Evolutionary conservation across 768 basidiomycete genomes (phyloP).

Genomic region (Brasilioporus rufonigricans): DNA sequence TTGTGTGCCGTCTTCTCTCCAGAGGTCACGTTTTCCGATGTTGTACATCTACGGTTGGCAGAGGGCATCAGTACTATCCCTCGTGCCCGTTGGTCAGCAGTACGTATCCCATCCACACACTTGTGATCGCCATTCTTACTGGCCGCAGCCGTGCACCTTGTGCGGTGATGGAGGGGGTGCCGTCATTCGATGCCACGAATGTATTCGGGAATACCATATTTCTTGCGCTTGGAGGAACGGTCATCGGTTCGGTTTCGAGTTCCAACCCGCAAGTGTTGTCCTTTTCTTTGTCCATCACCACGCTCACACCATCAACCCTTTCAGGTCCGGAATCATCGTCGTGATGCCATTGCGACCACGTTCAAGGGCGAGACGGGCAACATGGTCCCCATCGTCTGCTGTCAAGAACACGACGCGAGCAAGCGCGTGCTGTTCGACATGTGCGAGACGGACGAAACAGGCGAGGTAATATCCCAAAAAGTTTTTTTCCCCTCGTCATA

Average conservation of each 20-base stretch:
- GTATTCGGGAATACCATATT: constrained; percentile 75
- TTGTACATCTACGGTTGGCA: constrained; percentile 66
- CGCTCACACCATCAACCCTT: not conserved
- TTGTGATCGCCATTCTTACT: constrained; percentile 6
- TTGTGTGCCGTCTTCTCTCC: constrained; percentile 86
- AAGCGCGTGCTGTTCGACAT: constrained; percentile 75
- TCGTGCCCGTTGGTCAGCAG: constrained; percentile 68
- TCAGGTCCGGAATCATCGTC: constrained; percentile 75
- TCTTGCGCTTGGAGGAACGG: constrained; percentile 89
- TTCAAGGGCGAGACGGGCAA: constrained; percentile 79
- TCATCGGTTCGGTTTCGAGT: constrained; percentile 89
- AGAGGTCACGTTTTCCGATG: constrained; percentile 81
- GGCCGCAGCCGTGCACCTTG: constrained; percentile 64
- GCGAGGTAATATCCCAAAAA: constrained; percentile 54
- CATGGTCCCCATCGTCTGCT: constrained; percentile 75
- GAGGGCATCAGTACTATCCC: constrained; percentile 82
- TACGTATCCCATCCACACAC: constrained; percentile 37
- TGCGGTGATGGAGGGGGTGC: constrained; percentile 76
- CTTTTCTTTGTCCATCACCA: not conserved
- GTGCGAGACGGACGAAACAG: constrained; percentile 79
- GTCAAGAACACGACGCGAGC: constrained; percentile 69
- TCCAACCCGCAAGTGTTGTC: constrained; percentile 62
- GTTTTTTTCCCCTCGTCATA: not conserved
- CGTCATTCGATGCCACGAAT: constrained; percentile 81
- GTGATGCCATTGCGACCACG: constrained; percentile 63